phyloP scores from a whole-genome alignment of 139 green algal species.

The Pleodorina starrii region DNA sequence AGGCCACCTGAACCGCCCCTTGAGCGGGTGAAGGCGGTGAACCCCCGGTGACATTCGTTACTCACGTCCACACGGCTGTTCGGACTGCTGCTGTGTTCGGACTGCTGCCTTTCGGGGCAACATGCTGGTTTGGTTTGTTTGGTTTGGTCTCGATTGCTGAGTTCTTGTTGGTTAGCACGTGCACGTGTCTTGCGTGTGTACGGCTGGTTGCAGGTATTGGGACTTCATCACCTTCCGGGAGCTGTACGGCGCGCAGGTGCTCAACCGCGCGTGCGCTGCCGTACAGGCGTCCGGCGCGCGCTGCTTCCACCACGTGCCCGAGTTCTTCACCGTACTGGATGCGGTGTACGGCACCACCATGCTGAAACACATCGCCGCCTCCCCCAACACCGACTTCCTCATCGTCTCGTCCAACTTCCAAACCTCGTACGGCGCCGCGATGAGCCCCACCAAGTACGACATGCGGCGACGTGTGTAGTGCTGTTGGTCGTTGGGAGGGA shows the following conservation, averaged over 20 bases:
- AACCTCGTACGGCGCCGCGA: neutral
- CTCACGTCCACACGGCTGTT: too few species aligned
- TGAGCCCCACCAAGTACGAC: constrained; percentile 1
- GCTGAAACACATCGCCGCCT: constrained; percentile 15
- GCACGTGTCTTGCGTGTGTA: too few species aligned
- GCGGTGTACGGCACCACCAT: constrained; percentile 9
- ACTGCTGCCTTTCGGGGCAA: too few species aligned
- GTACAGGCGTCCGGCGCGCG: neutral
- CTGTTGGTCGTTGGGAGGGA: too few species aligned
- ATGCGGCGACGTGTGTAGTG: too few species aligned
- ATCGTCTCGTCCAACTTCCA: constrained; percentile 24
- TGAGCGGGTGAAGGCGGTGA: too few species aligned
- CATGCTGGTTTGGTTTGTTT: too few species aligned
- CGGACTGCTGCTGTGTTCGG: too few species aligned
- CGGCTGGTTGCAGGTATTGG: constrained; percentile 24
- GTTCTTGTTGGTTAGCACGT: too few species aligned
- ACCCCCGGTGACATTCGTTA: too few species aligned
- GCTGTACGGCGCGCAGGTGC: neutral
- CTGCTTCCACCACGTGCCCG: constrained; percentile 13
- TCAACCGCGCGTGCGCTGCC: neutral
- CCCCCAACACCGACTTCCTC: neutral
- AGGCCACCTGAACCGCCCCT: too few species aligned
- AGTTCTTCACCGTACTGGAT: neutral
- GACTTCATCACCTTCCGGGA: constrained; percentile 28
- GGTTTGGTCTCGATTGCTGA: too few species aligned